Percentiles rank a stretch among this genome's conserved stretches.
These are phyloP conservation scores for Penicillium sp. DNA, from an alignment of 2,329 filamentous ascomycete genomes.

Conservation along the genomic window DNA sequence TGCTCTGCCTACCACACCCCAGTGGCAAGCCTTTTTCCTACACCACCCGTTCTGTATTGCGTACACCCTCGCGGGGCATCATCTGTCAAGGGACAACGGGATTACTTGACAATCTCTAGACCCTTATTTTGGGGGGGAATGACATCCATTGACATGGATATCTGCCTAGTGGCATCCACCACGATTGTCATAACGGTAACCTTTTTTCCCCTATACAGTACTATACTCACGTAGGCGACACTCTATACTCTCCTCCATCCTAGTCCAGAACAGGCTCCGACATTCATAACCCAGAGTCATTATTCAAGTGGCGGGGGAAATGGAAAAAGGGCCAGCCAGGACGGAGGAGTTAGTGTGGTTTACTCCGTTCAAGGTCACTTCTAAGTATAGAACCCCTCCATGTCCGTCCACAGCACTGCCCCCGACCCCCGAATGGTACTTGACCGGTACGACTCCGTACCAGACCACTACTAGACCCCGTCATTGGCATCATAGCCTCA, in stretches of 20 bases:
- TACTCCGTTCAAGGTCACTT: constrained; percentile 19
- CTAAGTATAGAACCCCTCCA: constrained; percentile 29
- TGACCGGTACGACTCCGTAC: constrained; percentile 4
- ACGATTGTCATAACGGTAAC: not conserved
- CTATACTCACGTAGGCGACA: not conserved
- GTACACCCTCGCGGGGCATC: constrained; percentile 3
- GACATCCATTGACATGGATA: not conserved
- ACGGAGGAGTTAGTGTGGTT: not conserved
- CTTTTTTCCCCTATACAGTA: not conserved
- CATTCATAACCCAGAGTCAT: constrained; percentile 6
- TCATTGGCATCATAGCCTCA: constrained; percentile 9
- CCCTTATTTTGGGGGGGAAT: not conserved
- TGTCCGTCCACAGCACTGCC: constrained; percentile 2
- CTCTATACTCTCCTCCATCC: not conserved
- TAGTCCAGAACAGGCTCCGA: constrained; percentile 12
- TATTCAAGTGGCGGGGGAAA: constrained; percentile 19
- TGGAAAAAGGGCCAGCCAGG: not conserved
- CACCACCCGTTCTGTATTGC: constrained; percentile 11
- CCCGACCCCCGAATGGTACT: constrained; percentile 5
- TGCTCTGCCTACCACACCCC: constrained; percentile 1
- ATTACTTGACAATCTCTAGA: not conserved
- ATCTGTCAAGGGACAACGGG: not conserved
- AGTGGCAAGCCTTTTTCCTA: not conserved
- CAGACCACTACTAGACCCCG: not conserved
- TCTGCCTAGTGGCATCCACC: constrained; percentile 3